Evolutionary conservation across 306 rosid species (phyloP).

Genomic region (Cicer arietinum): DNA sequence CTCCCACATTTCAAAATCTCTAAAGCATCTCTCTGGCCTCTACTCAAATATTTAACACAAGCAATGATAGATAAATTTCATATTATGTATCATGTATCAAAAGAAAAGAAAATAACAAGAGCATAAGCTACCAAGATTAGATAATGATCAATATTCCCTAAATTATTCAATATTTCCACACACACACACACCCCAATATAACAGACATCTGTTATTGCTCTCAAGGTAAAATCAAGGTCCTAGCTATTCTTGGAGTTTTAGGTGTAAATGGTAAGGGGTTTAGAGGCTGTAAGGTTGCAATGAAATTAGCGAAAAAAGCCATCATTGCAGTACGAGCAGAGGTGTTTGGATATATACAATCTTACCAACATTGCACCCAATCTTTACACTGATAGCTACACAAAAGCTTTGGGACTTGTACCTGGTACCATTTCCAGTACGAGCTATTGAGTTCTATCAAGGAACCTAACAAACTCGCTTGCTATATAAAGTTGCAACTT

Average conservation of each 20-base stretch:
- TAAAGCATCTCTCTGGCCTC: constrained; percentile 88
- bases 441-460: too few species aligned
- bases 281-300: background rate
- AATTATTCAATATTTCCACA: too few species aligned
- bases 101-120: background rate
- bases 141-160: too few species aligned
- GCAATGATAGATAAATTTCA: constrained; percentile 12
- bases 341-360: too few species aligned
- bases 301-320: too few species aligned
- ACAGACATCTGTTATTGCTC: too few species aligned
- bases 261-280: background rate
- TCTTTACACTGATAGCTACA: background rate
- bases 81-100: background rate
- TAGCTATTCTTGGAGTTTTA: background rate
- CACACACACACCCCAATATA: too few species aligned
- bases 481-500: background rate
- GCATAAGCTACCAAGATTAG: background rate
- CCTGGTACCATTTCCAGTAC: background rate
- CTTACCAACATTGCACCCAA: too few species aligned
- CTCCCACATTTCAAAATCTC: constrained; percentile 80
- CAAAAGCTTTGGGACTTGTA: background rate
- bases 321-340: too few species aligned
- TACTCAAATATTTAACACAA: constrained; percentile 42
- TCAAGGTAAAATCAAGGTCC: background rate
- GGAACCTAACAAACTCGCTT: background rate